Base-by-base conservation (phyloP, 495 filamentous ascomycete genomes). In the Lasiosphaeria hispida region DNA sequence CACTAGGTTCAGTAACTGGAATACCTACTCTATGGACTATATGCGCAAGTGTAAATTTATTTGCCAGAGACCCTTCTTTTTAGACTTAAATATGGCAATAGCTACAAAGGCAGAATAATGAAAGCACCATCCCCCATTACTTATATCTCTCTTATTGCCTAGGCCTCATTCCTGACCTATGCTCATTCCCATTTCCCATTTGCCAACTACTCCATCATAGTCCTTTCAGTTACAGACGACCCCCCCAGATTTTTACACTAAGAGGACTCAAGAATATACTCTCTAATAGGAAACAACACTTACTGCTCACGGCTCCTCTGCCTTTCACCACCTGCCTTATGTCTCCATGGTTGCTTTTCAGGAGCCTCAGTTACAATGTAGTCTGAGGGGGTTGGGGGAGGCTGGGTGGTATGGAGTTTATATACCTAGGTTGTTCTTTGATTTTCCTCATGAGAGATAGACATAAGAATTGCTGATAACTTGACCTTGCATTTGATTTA, bases 401-500 rank as follows among this genome's bases (percentile, higher is more conserved):
- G n/a, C 71, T 98, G 97, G 49, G 94, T 95, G 59, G 95, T 98
- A 59, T 94, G 94, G 55, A 95, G 95, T 52, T 95, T 95, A 53
- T n/a, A n/a, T n/a, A n/a, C n/a, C n/a, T 93, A 97, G 79, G n/a
- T 98, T 98, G 83, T 98, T 98, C 83, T 98, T 95, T 44, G 88
- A 92, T 53, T 95, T 90, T 55, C 94, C 94, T 95, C 94, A 98
- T 66, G 89, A 94, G 62, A 98, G 83, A 63, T 95, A 90, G 41
- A 98, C 94, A 53, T 95, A 90, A 15, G 94, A 98, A 79, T 98
- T 98, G 50, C 94, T 95, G 66, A 98, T 98, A 39, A 95, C 95
- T 75, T 98, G 97, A 38, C 94, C 94, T 75, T 98, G 94, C 94
- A 98, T 98, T 77, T 98, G 94, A 79, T 98, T 98, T 82, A 98